Conservation (phyloP, 2,329 filamentous ascomycete species). For the Coniosporium uncinatum region DNA sequence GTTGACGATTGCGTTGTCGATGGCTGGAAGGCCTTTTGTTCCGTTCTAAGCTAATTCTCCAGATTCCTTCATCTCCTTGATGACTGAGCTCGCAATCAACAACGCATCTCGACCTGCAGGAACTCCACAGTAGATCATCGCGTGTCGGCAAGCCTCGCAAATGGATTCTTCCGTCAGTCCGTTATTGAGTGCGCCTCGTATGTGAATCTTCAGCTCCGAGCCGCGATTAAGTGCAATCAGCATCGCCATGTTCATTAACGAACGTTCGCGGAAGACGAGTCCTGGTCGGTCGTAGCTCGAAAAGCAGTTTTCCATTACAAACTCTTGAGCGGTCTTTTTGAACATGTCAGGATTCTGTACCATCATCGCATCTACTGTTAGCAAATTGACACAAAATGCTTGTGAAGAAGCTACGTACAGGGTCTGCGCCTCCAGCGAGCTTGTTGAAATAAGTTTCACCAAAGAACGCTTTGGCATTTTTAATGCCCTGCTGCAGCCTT, state of each 20-base stretch:
- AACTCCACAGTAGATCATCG: slow-evolving; percentile 46
- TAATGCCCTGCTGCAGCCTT: too few species aligned
- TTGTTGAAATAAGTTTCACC: too few species aligned
- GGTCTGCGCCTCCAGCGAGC: too few species aligned
- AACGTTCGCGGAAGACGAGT: slow-evolving; percentile 53
- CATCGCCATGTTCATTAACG: slow-evolving; percentile 60
- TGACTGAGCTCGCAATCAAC: slow-evolving; percentile 42
- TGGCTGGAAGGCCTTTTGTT: slow-evolving; percentile 19
- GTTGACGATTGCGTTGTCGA: neutral
- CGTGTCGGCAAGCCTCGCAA: slow-evolving; percentile 49
- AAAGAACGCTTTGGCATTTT: too few species aligned
- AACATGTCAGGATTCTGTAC: too few species aligned
- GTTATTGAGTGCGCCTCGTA: slow-evolving; percentile 58
- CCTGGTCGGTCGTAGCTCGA: slow-evolving; percentile 60
- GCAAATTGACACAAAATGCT: too few species aligned
- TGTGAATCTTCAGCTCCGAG: slow-evolving; percentile 54
- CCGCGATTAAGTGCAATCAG: slow-evolving; percentile 54
- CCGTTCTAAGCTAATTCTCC: too few species aligned
- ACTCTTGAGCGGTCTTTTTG: too few species aligned
- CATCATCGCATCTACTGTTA: too few species aligned
- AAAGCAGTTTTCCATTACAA: slow-evolving; percentile 61
- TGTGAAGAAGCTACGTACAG: too few species aligned
- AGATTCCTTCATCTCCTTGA: slow-evolving; percentile 47
- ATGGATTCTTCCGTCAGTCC: slow-evolving; percentile 57
- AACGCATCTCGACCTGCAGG: slow-evolving; percentile 50